phyloP scores from a whole-genome alignment of 148 eudicot species.

The Gaultheria prostrata region DNA sequence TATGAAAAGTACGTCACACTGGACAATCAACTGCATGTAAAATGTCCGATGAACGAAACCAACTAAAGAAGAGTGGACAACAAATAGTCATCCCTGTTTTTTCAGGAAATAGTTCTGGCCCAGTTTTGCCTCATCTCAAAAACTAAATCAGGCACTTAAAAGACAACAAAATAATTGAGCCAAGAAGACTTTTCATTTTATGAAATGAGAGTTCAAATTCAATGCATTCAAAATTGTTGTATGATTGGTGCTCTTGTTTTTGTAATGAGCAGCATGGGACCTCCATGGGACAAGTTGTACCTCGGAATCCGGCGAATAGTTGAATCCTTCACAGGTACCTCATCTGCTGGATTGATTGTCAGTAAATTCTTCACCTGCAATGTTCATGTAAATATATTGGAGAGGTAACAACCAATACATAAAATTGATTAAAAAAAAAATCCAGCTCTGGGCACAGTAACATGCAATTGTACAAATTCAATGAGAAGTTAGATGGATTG shows the following conservation, averaged over 20 bases:
- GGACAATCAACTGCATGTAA: neutral
- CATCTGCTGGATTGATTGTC: conserved; percentile 43
- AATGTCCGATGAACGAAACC: neutral
- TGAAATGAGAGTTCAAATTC: too few species aligned
- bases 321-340: conserved; percentile 40
- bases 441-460: neutral
- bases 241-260: neutral
- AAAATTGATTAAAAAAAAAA: neutral
- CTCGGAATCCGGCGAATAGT: conserved; percentile 55
- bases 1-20: neutral
- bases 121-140: neutral
- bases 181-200: too few species aligned
- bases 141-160: neutral
- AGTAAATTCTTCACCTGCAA: conserved; percentile 53
- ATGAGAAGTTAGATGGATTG: neutral
- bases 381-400: neutral
- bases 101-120: neutral
- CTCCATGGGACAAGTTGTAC: conserved; percentile 21
- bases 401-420: neutral
- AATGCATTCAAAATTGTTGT: too few species aligned
- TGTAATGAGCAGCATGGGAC: neutral
- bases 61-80: neutral
- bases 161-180: too few species aligned
- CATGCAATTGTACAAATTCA: neutral
- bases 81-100: neutral